Base-by-base conservation (phyloP, 164 flowering plant genomes). In the Litsea cubeba region DNA sequence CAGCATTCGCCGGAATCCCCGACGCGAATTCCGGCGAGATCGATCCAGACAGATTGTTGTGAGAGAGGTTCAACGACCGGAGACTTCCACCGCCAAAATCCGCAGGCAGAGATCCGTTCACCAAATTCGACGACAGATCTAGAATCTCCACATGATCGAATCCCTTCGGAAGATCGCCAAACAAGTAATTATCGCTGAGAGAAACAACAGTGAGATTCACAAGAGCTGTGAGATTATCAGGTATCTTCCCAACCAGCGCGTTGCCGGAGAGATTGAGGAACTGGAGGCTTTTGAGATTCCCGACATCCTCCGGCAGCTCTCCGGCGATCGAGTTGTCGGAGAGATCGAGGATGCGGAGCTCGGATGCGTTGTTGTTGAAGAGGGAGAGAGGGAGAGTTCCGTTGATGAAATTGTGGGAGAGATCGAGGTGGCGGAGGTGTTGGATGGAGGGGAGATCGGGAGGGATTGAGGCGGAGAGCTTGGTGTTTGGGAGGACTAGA, bases 351-450 rank as follows among this genome's bases (percentile, higher is more conserved):
- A 65, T 54, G 35, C 68, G 82, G 24, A 96, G 97, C 77, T 86
- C 82, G 10, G 89, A 71, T 0, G 88, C 86, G 49, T 79, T 80
- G 71, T 40, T 40, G 24, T 63, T 18, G 60, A 75, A 75, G 20
- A 75, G 69, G 40, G 12, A 49, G 25, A 18, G 20, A 25, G 97
- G 97, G 3, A 95, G 81, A 5, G 98, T 83, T 20, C 98, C 98
- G 72, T 91, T 91, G 58, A 95, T 78, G 12, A 88, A 85, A 78
- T 95, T 95, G 85, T 83, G 85, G 68, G 99, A 89, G 23, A 95
- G 88, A 72, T 95, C 88, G 51, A 95, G 90, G 30, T 3, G 69
- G 35, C 77, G 88, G 32, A 95, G 94, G 77, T 83, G 83, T 35
- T 84, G 71, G 40, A 93, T 80, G 78, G 75, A 49, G 60, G 89